Evolutionary conservation across 495 filamentous ascomycete species (phyloP).

Genomic region (Talaromyces stipitatus): DNA sequence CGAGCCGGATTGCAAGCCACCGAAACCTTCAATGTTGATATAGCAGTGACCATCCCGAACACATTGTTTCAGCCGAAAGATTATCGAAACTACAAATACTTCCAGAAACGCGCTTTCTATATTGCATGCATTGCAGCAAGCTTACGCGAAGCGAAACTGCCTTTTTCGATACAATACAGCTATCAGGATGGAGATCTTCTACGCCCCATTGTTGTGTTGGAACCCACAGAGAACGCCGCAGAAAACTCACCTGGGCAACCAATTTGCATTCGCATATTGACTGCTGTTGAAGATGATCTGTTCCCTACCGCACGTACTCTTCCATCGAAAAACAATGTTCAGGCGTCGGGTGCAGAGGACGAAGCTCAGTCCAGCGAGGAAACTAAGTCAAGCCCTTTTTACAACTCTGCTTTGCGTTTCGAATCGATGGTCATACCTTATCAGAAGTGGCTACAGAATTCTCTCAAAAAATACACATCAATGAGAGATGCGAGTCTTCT

Average conservation of each 20-base stretch:
- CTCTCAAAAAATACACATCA: constrained; percentile 56
- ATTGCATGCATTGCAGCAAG: constrained; percentile 68
- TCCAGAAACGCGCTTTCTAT: constrained; percentile 91
- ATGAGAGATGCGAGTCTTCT: constrained; percentile 81
- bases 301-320: constrained; percentile 64
- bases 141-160: constrained; percentile 48
- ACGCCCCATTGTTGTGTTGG: constrained; percentile 61
- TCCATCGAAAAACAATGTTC: constrained; percentile 63
- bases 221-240: constrained; percentile 24
- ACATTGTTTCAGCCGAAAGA: constrained; percentile 87
- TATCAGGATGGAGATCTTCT: constrained; percentile 70
- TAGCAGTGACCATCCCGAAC: constrained; percentile 77
- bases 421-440: constrained; percentile 67
- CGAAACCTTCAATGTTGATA: constrained; percentile 56
- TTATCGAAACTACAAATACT: constrained; percentile 86
- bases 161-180: constrained; percentile 53
- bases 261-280: constrained; percentile 70
- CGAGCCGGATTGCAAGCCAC: constrained; percentile 61
- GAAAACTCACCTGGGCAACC: constrained; percentile 23
- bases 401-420: constrained; percentile 79
- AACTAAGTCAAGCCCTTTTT: constrained; percentile 62
- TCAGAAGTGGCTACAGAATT: constrained; percentile 59
- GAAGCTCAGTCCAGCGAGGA: constrained; percentile 24
- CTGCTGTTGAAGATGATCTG: constrained; percentile 52
- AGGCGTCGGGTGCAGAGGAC: constrained; percentile 32